Base-by-base conservation (phyloP, 768 basidiomycete genomes). In the Naganishia friedmannii region DNA sequence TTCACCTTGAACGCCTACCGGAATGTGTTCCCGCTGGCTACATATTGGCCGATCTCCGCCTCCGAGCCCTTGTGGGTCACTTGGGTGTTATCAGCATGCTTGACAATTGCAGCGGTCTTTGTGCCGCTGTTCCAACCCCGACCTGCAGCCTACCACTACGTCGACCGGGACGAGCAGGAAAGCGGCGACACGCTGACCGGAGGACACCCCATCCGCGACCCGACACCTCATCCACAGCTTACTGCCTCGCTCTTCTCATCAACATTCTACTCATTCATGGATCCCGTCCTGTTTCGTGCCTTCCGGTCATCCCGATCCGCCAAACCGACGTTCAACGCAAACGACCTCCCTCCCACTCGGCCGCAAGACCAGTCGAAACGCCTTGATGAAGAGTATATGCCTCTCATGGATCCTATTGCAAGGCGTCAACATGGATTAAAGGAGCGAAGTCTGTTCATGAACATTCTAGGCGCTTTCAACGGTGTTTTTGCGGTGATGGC, bases 41-140 rank as follows among this genome's bases (percentile, higher is more conserved):
- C 87, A 0, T 88, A 83, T 77, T 45, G 67, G 17, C 86, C 88
- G 5, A 68, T 80, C 28, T 48, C 75, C 29, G 48, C 70, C 21
- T 73, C 75, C 1, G 74, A 74, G 0, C 86, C 86, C 73, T 85
- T 85, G 3, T 68, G 76, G 55, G 68, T 86, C 34, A 76, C 88
- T 21, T 89, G 88, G 88, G 77, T 79, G 3, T 85, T 87, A 74
- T 70, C 87, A 3, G 75, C 70, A 23, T 58, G 86, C 13, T 81
- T 88, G 17, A 72, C 82, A 7, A 39, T 85, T 9, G 85, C 82
- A 10, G 83, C 83, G 8, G 78, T 86, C 2, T 65, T 85, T 12
- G 78, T 89, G 29, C 89, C 89, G 31, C 77, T 88, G 21, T 70
- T 86, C 56, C 81, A 84, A 55, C 88, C 89, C 2, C 81, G 86